A percentile compares a stretch with the other conserved stretches of the same genome.
Conservation (phyloP, 2,329 filamentous ascomycete genomes). For the Ascochyta rabiei region DNA sequence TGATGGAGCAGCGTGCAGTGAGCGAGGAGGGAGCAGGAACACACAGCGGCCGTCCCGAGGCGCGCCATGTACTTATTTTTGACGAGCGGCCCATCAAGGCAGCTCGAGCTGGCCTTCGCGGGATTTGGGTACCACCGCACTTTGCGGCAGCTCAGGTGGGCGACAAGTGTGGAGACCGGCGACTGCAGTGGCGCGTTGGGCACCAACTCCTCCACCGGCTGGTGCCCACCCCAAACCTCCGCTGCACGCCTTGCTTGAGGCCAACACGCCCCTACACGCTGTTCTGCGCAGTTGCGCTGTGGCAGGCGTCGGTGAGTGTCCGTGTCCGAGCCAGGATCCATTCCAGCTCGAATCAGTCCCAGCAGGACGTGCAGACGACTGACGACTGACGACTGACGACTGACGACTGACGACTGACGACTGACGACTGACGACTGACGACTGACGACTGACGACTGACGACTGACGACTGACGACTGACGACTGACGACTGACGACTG, state of each 20-base stretch:
- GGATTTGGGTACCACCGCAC: slow-evolving; percentile 36
- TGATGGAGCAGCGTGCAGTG: slow-evolving; percentile 17
- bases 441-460: too few relatives aligned
- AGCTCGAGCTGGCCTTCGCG: slow-evolving; percentile 30
- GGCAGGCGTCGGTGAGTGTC: background rate
- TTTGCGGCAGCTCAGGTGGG: slow-evolving; percentile 30
- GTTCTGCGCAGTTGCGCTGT: background rate
- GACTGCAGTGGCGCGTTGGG: slow-evolving; percentile 36
- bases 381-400: background rate
- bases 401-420: too few relatives aligned
- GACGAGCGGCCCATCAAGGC: slow-evolving; percentile 21
- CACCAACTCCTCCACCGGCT: slow-evolving; percentile 23
- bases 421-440: too few relatives aligned
- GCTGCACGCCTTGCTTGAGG: slow-evolving; percentile 16
- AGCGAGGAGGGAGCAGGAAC: slow-evolving; percentile 22
- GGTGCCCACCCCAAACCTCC: slow-evolving; percentile 21
- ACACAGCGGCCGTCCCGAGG: slow-evolving; percentile 23
- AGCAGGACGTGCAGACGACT: background rate
- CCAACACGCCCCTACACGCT: slow-evolving; percentile 11
- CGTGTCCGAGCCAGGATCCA: background rate
- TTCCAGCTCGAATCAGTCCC: background rate
- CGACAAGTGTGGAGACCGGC: slow-evolving; percentile 33
- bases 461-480: too few relatives aligned
- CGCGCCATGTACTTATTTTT: slow-evolving; percentile 36
- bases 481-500: too few relatives aligned